phyloP scores from a whole-genome alignment of 768 basidiomycete species.

The Hydnomerulius pinastri region DNA sequence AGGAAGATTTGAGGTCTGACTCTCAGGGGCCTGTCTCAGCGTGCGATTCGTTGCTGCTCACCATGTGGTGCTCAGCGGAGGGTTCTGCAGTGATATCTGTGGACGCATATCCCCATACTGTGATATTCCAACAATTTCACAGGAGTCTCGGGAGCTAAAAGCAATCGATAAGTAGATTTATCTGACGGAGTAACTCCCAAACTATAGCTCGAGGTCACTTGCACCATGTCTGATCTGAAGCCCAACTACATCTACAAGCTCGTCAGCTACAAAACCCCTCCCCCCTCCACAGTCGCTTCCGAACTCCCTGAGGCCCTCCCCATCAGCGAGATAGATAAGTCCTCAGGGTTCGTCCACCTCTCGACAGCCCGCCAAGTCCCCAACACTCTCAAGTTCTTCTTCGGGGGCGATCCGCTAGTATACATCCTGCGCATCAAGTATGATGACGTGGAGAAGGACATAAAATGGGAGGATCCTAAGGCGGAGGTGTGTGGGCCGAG shows the following conservation, averaged over 20 bases:
- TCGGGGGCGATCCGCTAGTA: conserved; percentile 38
- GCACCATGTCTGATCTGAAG: conserved; percentile 8
- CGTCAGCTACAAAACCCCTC: conserved; percentile 43
- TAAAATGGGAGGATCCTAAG: conserved; percentile 53
- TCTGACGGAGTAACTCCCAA: too few relatives aligned
- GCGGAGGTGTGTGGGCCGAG: conserved; percentile 41
- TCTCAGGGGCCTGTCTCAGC: too few relatives aligned
- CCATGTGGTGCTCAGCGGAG: too few relatives aligned
- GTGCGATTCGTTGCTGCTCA: too few relatives aligned
- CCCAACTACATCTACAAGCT: conserved; percentile 68
- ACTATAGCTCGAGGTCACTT: too few relatives aligned
- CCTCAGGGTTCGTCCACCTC: conserved; percentile 55
- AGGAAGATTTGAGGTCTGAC: too few relatives aligned
- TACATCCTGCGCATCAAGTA: conserved; percentile 49
- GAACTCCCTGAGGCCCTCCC: conserved; percentile 49
- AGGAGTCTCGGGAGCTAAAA: too few relatives aligned
- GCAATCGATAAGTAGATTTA: too few relatives aligned
- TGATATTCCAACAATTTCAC: too few relatives aligned
- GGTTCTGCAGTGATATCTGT: too few relatives aligned
- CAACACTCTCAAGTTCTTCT: conserved; percentile 50
- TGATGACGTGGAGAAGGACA: conserved; percentile 36
- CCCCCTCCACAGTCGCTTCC: conserved; percentile 43
- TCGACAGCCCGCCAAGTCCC: conserved; percentile 53
- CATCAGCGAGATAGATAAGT: conserved; percentile 48
- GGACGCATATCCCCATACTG: too few relatives aligned